Evolutionary conservation across 2,329 filamentous ascomycete species (phyloP).

Genomic region (Arthrinium puccinioides): DNA sequence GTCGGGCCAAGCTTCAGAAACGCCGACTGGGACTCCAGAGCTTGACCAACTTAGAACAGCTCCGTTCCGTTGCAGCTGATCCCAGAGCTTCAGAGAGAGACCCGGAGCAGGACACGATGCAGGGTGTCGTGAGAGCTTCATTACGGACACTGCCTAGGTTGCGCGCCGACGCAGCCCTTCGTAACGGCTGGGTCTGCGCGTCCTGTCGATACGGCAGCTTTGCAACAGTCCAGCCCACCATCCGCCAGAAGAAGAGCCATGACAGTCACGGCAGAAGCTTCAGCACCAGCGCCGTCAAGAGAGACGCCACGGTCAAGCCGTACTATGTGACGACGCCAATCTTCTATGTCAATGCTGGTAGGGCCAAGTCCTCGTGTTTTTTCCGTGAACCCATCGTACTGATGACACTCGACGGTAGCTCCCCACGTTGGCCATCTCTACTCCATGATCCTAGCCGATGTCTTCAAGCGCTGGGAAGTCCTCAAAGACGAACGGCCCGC

Average conservation of each 20-base stretch:
- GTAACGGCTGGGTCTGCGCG: background rate
- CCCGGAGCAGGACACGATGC: too few species aligned
- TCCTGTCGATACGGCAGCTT: background rate
- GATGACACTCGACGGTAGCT: too few species aligned
- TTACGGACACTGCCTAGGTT: background rate
- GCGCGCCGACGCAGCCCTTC: background rate
- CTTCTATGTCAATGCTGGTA: constrained; percentile 97
- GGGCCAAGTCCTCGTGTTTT: too few species aligned
- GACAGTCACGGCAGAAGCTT: constrained; percentile 3
- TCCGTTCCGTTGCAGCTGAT: too few species aligned
- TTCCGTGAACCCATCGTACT: too few species aligned
- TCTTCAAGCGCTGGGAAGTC: constrained; percentile 84
- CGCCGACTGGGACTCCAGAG: too few species aligned
- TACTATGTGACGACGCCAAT: constrained; percentile 96
- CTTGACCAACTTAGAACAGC: too few species aligned
- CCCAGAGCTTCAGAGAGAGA: too few species aligned
- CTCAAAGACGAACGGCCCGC: constrained; percentile 63
- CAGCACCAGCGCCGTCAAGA: constrained; percentile 9
- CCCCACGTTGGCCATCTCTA: constrained; percentile 95
- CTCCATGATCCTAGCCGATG: constrained; percentile 83
- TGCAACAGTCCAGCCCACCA: background rate
- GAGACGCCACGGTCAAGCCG: constrained; percentile 50
- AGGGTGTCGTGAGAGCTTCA: constrained; percentile 1
- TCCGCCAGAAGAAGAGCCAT: background rate
- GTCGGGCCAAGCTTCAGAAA: too few species aligned